Evolutionary conservation across 495 filamentous ascomycete species (phyloP), one percentile per base, ranked within the genome.

Genomic region (Penicillium mononematosum): DNA sequence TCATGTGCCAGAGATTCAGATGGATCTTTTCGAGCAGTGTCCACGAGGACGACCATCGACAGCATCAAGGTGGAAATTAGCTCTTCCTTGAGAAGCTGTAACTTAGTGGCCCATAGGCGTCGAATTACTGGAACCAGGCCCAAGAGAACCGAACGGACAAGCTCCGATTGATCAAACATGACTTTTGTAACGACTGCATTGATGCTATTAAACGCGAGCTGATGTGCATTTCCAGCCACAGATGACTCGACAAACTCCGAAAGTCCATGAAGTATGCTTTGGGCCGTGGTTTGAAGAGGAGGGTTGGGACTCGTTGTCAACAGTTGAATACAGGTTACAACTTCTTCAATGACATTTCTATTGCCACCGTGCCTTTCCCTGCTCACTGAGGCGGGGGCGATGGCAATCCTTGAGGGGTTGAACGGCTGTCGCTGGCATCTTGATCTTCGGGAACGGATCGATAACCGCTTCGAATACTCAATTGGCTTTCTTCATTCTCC

Each of bases 51-150:
- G 63, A 63, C 49, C 51, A 66, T 71, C 45, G 85, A 78, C 45
- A 85, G 77, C 58, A 90, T 86, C 36, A 95, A 73, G n/a, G 84
- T 82, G 55, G 85, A 84, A 36, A 91, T 75, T 63, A 93, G 79
- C 59, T 91, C 86, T 61, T 93, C 90, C 55, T 85, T 85, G 38
- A 87, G 64, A 11, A 65, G 65, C 14, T 75, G 74, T 29, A 83
- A 73, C 47, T 91, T 88, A 38, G 66, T 69, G 49, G 81, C 74
- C 94, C 94, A 97, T 61, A 89, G 78, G 19, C 82, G 76, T 27
- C 79, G 83, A 45, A 96, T 82, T 34, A 91, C 66, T 4, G 90
- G 90, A 20, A 96, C 64, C 45, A 93, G 61, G 17, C 83, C 78
- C 36, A 77, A 66, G 45, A 87, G 70, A 25, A 85, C 71, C 36